Evolutionary conservation across 2,329 filamentous ascomycete genomes (phyloP).

Genomic region (Grosmannia penicillata): DNA sequence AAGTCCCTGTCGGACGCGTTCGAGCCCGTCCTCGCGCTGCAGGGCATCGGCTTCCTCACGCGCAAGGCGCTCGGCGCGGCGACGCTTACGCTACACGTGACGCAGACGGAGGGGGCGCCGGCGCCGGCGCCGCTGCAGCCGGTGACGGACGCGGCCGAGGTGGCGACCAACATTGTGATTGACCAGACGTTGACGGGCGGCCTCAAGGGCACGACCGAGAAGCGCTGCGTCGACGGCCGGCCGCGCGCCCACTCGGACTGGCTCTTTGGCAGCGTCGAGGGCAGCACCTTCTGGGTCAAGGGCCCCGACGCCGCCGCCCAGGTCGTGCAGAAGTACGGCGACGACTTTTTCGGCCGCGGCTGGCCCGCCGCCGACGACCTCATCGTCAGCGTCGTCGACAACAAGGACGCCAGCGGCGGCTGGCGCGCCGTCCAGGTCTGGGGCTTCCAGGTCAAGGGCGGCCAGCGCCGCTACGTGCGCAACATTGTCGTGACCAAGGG

Average conservation of each 20-base stretch:
- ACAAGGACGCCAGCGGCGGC: slow-evolving; percentile 29
- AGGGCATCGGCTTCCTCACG: slow-evolving; percentile 56
- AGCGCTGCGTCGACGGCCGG: slow-evolving; percentile 34
- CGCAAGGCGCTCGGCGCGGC: slow-evolving; percentile 59
- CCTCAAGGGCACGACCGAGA: slow-evolving; percentile 47
- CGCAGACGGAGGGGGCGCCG: slow-evolving; percentile 34
- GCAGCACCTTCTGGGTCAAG: slow-evolving; percentile 36
- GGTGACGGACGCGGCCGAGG: slow-evolving; percentile 6
- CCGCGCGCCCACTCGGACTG: slow-evolving; percentile 56
- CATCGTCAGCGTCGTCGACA: slow-evolving; percentile 49
- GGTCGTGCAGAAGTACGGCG: slow-evolving; percentile 40
- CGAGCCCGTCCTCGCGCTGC: slow-evolving; percentile 55
- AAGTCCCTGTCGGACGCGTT: slow-evolving; percentile 54
- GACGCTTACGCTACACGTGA: slow-evolving; percentile 50
- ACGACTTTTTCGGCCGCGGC: slow-evolving; percentile 26
- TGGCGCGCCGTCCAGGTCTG: slow-evolving; percentile 45
- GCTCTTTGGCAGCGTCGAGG: slow-evolving; percentile 61
- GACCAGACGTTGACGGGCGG: slow-evolving; percentile 58
- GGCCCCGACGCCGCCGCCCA: slow-evolving; percentile 20
- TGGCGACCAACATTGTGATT: slow-evolving; percentile 50
- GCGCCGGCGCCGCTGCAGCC: slow-evolving; percentile 20
- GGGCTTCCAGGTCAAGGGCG: slow-evolving; percentile 42
- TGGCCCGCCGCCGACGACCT: slow-evolving; percentile 44
- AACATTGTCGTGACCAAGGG: slow-evolving; percentile 39
- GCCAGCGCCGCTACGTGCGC: slow-evolving; percentile 35